Conservation (phyloP, 2,329 filamentous ascomycete species). For the Diaporthe sp. region DNA sequence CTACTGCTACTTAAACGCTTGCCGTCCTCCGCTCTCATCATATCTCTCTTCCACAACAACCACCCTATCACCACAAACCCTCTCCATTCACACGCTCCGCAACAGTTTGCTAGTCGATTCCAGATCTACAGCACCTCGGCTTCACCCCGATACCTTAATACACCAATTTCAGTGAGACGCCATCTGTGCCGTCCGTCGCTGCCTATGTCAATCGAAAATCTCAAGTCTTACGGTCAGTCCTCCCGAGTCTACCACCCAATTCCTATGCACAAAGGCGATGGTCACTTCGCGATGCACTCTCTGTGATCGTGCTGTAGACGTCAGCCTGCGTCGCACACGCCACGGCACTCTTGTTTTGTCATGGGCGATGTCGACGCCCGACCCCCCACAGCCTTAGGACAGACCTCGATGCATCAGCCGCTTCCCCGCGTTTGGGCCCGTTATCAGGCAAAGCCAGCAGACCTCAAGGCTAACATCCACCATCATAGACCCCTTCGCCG, state of each 20-base stretch:
- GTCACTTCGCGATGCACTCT: neutral
- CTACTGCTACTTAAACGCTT: slow-evolving; percentile 31
- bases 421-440: slow-evolving; percentile 19
- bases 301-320: neutral
- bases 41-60: slow-evolving; percentile 9
- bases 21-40: slow-evolving; percentile 8
- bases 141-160: slow-evolving; percentile 41
- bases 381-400: neutral
- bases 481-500: slow-evolving; percentile 95
- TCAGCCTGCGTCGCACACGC: neutral
- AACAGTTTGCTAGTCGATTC: slow-evolving; percentile 31
- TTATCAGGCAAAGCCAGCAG: neutral
- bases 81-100: slow-evolving; percentile 15
- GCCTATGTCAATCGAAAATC: slow-evolving; percentile 97
- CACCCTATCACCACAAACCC: slow-evolving; percentile 28
- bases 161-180: slow-evolving; percentile 59
- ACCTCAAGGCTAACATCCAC: slow-evolving; percentile 46
- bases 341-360: neutral
- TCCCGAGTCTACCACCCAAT: neutral
- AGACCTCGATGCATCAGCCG: neutral
- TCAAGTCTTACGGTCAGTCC: slow-evolving; percentile 67
- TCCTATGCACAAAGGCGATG: neutral
- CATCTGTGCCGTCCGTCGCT: slow-evolving; percentile 65
- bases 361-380: neutral
- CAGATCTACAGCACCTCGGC: slow-evolving; percentile 28